Conservation (phyloP, 2,329 filamentous ascomycete species). For the Penicillium brevicompactum region DNA sequence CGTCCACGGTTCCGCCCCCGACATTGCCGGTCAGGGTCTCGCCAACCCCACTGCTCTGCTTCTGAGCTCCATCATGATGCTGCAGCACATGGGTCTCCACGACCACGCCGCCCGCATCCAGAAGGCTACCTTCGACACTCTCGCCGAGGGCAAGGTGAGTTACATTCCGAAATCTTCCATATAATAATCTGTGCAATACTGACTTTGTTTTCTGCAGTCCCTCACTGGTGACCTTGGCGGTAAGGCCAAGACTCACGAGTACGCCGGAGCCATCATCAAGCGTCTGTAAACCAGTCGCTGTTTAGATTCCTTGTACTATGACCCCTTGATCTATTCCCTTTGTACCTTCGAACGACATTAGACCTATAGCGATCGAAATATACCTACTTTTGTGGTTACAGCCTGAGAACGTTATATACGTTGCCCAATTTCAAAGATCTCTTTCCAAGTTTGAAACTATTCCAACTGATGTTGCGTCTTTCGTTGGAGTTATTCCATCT, state of each 20-base stretch:
- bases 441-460: neutral
- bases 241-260: slow-evolving; percentile 94
- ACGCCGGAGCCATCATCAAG: slow-evolving; percentile 86
- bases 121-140: slow-evolving; percentile 90
- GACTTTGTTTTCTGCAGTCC: slow-evolving; percentile 45
- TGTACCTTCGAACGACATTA: slow-evolving; percentile 41
- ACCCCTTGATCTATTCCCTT: slow-evolving; percentile 32
- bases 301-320: slow-evolving; percentile 39
- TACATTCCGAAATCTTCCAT: neutral
- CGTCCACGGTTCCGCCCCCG: slow-evolving; percentile 94
- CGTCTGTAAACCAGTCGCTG: slow-evolving; percentile 48
- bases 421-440: neutral
- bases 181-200: neutral
- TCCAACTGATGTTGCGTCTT: too few species aligned
- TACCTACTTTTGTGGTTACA: slow-evolving; percentile 38
- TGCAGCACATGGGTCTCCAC: slow-evolving; percentile 93
- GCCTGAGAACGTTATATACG: neutral
- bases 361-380: slow-evolving; percentile 41
- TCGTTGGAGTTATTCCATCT: too few species aligned
- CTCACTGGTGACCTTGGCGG: slow-evolving; percentile 96
- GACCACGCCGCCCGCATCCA: slow-evolving; percentile 86
- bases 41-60: slow-evolving; percentile 97
- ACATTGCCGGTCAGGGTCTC: slow-evolving; percentile 93
- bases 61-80: slow-evolving; percentile 98
- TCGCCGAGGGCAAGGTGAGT: slow-evolving; percentile 87